Base-by-base conservation (phyloP, 441 rosid genomes). In the Pelargonium australe region DNA sequence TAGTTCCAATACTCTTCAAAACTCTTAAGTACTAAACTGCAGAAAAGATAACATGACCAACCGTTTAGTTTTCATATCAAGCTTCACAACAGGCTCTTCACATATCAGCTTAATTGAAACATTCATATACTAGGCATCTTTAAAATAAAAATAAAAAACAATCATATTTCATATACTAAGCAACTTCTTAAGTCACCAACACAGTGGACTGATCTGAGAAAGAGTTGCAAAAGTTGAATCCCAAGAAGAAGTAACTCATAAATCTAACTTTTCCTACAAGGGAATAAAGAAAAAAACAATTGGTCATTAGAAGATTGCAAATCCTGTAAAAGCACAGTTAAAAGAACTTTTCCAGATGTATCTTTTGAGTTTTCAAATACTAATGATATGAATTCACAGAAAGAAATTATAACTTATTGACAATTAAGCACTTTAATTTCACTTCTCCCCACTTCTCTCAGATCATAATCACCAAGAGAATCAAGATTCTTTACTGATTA, bases 351-450 rank as follows among this genome's bases (percentile, higher is more conserved):
- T 11, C 23, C 23, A 16, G 61, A 55, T 17, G 16, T 20, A 14
- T 19, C 61, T 55, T 55, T 47, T 47, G n/a, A 55, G 61, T 55
- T 55, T 55, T 16, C 61, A 55, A 55, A 55, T 16, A 55, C 25
- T 0, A 55, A 14, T 0, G 60, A 53, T n/a, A 55, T 55, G 23
- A 55, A 55, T 55, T 20, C 23, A 1, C 17, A 51, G 58, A 53
- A 53, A 53, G 58, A 51, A 53, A 14, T 17, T 20, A 53, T 53
- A 53, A 53, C 2, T 6, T 53, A 14, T 53, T 53, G 19, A 14
- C 25, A 55, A 55, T 4, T 55, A 55, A 5, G 23, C 17, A 5
- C 23, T 14, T 55, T 55, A 16, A 6, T 41, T 55, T 55, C 61
- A 55, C 61, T 55, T 55, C 17, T 55, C 9, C 61, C 61, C 61